Base-by-base conservation (phyloP, 805 yeast species). In the Candida railenensis region DNA sequence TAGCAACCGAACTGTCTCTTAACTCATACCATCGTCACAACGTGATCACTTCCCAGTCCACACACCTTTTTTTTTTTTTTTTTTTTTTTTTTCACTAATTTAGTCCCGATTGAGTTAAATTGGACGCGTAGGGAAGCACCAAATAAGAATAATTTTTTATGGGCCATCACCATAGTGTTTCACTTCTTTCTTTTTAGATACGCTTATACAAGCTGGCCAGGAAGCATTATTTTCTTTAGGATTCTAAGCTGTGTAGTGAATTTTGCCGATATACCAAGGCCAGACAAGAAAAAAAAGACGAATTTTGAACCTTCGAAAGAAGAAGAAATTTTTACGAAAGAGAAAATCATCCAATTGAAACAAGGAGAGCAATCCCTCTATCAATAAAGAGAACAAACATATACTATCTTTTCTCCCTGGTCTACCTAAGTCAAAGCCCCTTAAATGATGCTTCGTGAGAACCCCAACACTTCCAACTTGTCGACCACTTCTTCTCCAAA, bases 391-490 rank as follows among this genome's bases (percentile, higher is more conserved):
- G 11, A 15, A 21, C 18, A 20, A 7, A 33, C 4, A 33, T 14
- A 33, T 7, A 18, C 15, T n/a, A 15, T 43, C 21, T 22, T 19
- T 41, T 4, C 32, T 15, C 44, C 28, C 39, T 14, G 14, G 28
- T 40, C 12, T 25, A 25, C 11, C 9, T 7, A 25, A 5, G 9
- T 7, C 30, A 11, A 7, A 25, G 9, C 30, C 9, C 5, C 5
- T 11, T 11, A 25, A 5, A 11, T 11, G 48, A 57, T 58, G 22
- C 59, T 62, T 28, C 52, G 54, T 42, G 65, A 62, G 37, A 52
- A 44, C 49, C 51, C 56, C 46, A 55, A 53, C 43, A 46, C 50
- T 33, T 42, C 52, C 30, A 56, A 55, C 51, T 34, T 34, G 45
- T 53, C 18, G 50, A 48, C 40, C 40, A 45, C 33, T 42, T 51